phyloP scores from a whole-genome alignment of 1,139 yeast species.

The Lodderomyces theae region DNA sequence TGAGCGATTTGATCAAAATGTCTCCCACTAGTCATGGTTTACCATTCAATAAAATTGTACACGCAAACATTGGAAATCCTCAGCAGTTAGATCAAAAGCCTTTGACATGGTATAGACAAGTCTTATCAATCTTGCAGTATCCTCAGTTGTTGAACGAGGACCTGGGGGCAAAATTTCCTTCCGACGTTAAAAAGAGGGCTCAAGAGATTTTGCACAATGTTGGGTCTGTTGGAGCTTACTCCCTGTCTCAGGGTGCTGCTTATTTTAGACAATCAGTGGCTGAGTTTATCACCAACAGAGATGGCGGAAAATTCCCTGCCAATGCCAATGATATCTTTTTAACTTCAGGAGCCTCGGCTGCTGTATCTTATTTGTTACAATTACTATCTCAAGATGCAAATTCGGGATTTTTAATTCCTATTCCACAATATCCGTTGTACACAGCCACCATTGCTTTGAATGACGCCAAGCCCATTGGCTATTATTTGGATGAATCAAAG shows the following conservation, averaged over 20 bases:
- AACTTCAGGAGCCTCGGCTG: slow-evolving; percentile 93
- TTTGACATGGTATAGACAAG: slow-evolving; percentile 92
- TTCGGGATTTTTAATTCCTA: slow-evolving; percentile 89
- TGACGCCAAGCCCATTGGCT: slow-evolving; percentile 82
- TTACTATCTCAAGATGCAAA: slow-evolving; percentile 63
- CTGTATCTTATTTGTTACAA: slow-evolving; percentile 73
- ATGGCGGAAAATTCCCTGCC: slow-evolving; percentile 45
- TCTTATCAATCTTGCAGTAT: slow-evolving; percentile 77
- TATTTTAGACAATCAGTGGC: slow-evolving; percentile 76
- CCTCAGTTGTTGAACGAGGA: slow-evolving; percentile 57
- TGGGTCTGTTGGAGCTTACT: slow-evolving; percentile 91
- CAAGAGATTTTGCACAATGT: slow-evolving; percentile 53
- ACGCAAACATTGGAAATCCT: slow-evolving; percentile 95
- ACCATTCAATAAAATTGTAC: slow-evolving; percentile 75
- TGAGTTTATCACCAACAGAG: slow-evolving; percentile 66
- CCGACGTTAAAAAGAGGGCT: slow-evolving; percentile 77
- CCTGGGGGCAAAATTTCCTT: slow-evolving; percentile 39
- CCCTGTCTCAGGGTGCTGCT: slow-evolving; percentile 84
- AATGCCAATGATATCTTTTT: slow-evolving; percentile 71
- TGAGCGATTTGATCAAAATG: slow-evolving; percentile 50
- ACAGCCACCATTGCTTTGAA: slow-evolving; percentile 87
- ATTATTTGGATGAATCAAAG: slow-evolving; percentile 73
- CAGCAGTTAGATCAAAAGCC: slow-evolving; percentile 95
- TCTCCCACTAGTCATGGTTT: slow-evolving; percentile 55
- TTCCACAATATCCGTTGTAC: slow-evolving; percentile 95